phyloP scores from a whole-genome alignment of 495 filamentous ascomycete species.

The Podospora comata region DNA sequence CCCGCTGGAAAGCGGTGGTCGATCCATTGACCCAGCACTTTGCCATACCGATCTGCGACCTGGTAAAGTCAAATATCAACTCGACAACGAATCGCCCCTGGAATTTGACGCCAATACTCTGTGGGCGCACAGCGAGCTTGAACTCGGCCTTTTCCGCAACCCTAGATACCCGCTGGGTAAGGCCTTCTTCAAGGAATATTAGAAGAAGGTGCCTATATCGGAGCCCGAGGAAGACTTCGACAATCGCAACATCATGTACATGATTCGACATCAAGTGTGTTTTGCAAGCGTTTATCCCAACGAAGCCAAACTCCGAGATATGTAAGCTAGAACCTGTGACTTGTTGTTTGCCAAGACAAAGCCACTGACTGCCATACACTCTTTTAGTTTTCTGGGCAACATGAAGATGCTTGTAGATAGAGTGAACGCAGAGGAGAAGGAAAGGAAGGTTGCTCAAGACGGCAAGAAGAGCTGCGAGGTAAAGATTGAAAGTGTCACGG shows the following conservation, averaged over 20 bases:
- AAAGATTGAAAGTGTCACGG: too few species aligned
- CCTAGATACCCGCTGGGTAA: constrained; percentile 25
- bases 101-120: constrained; percentile 46
- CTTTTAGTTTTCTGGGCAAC: constrained; percentile 15
- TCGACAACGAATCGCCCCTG: constrained; percentile 30
- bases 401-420: constrained; percentile 19
- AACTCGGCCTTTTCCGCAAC: constrained; percentile 34
- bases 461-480: too few species aligned
- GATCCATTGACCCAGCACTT: constrained; percentile 8
- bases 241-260: constrained; percentile 30
- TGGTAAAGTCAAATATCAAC: constrained; percentile 40
- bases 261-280: constrained; percentile 21
- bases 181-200: constrained; percentile 25
- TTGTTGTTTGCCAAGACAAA: too few species aligned
- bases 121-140: constrained; percentile 53
- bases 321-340: neutral
- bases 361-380: neutral
- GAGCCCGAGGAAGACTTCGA: constrained; percentile 35
- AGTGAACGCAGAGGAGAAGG: constrained; percentile 15
- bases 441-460: neutral
- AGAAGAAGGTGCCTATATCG: constrained; percentile 22
- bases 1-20: too few species aligned
- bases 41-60: constrained; percentile 48
- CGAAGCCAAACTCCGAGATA: constrained; percentile 22
- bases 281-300: constrained; percentile 20